Evolutionary conservation across 179 eudicot species (phyloP).

Genomic region (Gypsophila paniculata): DNA sequence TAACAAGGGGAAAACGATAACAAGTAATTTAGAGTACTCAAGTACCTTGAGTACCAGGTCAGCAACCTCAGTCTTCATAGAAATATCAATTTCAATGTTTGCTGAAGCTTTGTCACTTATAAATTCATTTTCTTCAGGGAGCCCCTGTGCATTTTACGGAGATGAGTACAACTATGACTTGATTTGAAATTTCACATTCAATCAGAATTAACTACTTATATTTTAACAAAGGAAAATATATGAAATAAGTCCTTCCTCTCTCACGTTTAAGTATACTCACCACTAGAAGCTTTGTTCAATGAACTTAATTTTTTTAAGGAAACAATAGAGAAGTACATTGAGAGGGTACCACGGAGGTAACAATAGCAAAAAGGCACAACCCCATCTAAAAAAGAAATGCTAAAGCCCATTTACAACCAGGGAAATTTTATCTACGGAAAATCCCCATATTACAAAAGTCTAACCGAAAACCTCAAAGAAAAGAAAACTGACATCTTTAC

Average conservation of each 20-base stretch:
- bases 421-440: not conserved
- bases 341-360: not conserved
- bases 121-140: slow-evolving; percentile 24
- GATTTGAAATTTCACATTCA: not conserved
- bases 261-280: too few species aligned
- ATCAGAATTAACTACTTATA: not conserved
- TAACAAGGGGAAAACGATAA: not conserved
- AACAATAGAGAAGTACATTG: not conserved
- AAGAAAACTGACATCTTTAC: not conserved
- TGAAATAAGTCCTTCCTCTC: not conserved
- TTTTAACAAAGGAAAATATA: not conserved
- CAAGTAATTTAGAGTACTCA: not conserved
- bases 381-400: not conserved
- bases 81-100: slow-evolving; percentile 50
- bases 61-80: slow-evolving; percentile 35
- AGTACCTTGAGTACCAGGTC: slow-evolving; percentile 46
- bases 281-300: too few species aligned
- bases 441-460: not conserved
- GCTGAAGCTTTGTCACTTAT: slow-evolving; percentile 37
- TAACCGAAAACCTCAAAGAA: not conserved
- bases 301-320: too few species aligned
- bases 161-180: not conserved
- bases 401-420: not conserved
- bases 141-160: slow-evolving; percentile 31
- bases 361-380: not conserved